Conservation (phyloP, 345 rosid species). For the Bruguiera sexangula region DNA sequence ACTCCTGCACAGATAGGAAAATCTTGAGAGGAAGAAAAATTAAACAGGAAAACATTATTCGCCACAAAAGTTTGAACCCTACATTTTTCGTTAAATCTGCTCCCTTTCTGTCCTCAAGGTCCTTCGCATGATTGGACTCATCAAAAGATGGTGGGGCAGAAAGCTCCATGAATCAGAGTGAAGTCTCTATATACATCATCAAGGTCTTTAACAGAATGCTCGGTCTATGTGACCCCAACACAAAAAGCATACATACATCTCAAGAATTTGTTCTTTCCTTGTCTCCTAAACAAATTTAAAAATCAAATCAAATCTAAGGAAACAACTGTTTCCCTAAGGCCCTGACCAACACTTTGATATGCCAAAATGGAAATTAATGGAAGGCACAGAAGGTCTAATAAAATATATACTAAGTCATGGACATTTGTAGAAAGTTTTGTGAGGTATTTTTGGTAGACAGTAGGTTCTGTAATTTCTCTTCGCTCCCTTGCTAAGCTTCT, state of each 20-base stretch:
- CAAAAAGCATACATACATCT: conserved; percentile 78
- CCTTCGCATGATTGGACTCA: conserved; percentile 31
- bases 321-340: background rate
- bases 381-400: too few relatives aligned
- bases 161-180: conserved; percentile 21
- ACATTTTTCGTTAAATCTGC: conserved; percentile 72
- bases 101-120: conserved; percentile 45
- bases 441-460: too few relatives aligned
- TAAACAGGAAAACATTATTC: background rate
- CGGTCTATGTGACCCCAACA: conserved; percentile 66
- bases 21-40: background rate
- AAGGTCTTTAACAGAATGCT: conserved; percentile 74
- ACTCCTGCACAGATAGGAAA: conserved; percentile 56
- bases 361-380: too few relatives aligned
- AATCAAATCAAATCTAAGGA: background rate
- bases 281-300: conserved; percentile 31
- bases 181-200: conserved; percentile 52
- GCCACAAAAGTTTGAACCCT: conserved; percentile 1
- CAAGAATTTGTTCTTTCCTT: conserved; percentile 50
- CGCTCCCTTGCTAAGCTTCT: too few relatives aligned
- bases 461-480: too few relatives aligned
- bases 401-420: too few relatives aligned
- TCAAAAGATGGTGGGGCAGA: conserved; percentile 11
- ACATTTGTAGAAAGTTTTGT: too few relatives aligned
- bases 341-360: too few relatives aligned